Percentiles rank a stretch among this genome's conserved stretches.
Evolutionary conservation across 208 protist genomes (phyloP).

Genomic region (Crithidia sp.): DNA sequence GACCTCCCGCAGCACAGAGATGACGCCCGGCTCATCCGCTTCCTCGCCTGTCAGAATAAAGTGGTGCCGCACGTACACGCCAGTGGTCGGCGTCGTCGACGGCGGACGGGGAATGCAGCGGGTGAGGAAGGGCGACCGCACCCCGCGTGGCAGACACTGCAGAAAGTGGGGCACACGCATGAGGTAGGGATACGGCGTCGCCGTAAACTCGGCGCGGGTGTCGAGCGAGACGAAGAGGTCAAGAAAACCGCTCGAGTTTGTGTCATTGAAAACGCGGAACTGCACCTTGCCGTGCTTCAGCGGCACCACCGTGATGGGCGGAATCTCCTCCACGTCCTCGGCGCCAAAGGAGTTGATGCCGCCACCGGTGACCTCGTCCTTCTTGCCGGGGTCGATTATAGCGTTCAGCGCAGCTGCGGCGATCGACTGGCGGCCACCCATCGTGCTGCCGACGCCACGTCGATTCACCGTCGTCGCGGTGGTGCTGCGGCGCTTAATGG

Average conservation of each 20-base stretch:
- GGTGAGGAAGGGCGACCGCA: conserved; percentile 67
- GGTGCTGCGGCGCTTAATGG: conserved; percentile 32
- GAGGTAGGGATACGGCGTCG: conserved; percentile 53
- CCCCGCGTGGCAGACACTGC: conserved; percentile 66
- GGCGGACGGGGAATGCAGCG: conserved; percentile 66
- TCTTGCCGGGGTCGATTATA: not conserved
- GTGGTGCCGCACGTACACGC: conserved; percentile 73
- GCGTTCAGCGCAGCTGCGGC: not conserved
- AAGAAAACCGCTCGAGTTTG: conserved; percentile 63
- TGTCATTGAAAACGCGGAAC: conserved; percentile 78
- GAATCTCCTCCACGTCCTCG: conserved; percentile 34
- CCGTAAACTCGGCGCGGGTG: conserved; percentile 69
- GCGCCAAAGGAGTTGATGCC: conserved; percentile 30
- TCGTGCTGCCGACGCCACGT: conserved; percentile 8
- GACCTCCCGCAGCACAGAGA: conserved; percentile 78
- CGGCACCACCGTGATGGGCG: conserved; percentile 37
- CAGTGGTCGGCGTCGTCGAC: conserved; percentile 52
- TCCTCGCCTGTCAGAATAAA: conserved; percentile 58
- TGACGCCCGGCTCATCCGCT: conserved; percentile 52
- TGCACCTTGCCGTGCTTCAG: conserved; percentile 81
- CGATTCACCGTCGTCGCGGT: not conserved
- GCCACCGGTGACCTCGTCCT: not conserved
- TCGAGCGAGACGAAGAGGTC: conserved; percentile 79
- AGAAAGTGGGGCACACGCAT: conserved; percentile 67
- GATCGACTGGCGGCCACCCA: conserved; percentile 1